Evolutionary conservation across 2,329 filamentous ascomycete genomes (phyloP).

Genomic region (Pseudovirgaria hyperparasitica): DNA sequence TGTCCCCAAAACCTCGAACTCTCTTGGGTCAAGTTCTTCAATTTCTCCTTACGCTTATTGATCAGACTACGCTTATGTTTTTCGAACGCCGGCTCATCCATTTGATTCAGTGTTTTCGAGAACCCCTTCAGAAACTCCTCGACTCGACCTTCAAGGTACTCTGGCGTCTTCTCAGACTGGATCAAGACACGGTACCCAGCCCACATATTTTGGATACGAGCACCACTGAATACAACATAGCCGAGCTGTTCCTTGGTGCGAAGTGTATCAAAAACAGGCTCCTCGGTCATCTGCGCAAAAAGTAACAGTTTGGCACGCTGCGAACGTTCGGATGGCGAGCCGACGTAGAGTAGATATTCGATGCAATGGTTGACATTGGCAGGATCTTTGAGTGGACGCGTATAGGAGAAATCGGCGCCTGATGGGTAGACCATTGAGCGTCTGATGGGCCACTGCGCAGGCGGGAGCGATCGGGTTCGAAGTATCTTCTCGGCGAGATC

Average conservation of each 20-base stretch:
- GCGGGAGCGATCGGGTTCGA: conserved; percentile 59
- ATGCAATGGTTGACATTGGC: conserved; percentile 60
- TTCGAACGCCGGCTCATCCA: conserved; percentile 78
- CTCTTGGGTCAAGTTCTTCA: conserved; percentile 86
- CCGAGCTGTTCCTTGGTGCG: conserved; percentile 95
- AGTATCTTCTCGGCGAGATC: conserved; percentile 69
- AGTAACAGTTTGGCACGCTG: conserved; percentile 67
- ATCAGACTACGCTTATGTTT: conserved; percentile 82
- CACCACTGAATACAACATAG: conserved; percentile 85
- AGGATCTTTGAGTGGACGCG: conserved; percentile 68
- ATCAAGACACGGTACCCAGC: conserved; percentile 75
- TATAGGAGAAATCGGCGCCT: conserved; percentile 74
- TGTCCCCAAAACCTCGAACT: conserved; percentile 73
- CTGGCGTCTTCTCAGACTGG: conserved; percentile 76
- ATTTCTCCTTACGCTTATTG: conserved; percentile 74
- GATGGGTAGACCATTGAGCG: conserved; percentile 66
- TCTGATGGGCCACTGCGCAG: conserved; percentile 65
- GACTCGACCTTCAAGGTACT: conserved; percentile 77
- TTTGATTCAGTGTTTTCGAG: conserved; percentile 52
- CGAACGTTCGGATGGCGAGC: conserved; percentile 43
- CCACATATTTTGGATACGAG: conserved; percentile 61
- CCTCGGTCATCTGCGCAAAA: conserved; percentile 79
- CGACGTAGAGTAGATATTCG: conserved; percentile 33
- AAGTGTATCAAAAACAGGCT: conserved; percentile 88
- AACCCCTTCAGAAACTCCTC: conserved; percentile 69